These are phyloP conservation scores for Lactifluus piperatus DNA, from an alignment of 768 basidiomycete genomes.

Conservation along the genomic window DNA sequence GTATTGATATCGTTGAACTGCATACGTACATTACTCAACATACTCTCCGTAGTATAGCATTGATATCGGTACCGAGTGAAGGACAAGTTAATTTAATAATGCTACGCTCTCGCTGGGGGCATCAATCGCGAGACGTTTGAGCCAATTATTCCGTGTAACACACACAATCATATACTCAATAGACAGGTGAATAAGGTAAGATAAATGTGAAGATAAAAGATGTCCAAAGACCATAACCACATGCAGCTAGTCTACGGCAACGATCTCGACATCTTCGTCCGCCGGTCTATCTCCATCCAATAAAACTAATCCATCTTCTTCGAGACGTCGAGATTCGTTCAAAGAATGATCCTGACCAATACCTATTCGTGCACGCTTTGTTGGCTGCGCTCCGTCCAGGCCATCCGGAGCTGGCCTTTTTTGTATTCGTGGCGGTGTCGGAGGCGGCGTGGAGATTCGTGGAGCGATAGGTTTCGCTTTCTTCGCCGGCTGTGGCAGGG, in stretches of 20 bases:
- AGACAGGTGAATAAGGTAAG: constrained; percentile 16
- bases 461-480: constrained; percentile 27
- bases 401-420: constrained; percentile 54
- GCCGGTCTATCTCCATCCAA: constrained; percentile 51
- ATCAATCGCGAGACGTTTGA: too few species aligned
- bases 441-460: constrained; percentile 33
- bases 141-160: neutral
- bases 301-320: constrained; percentile 67
- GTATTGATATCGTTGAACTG: too few species aligned
- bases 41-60: too few species aligned
- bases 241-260: constrained; percentile 41
- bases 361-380: constrained; percentile 43
- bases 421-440: constrained; percentile 37
- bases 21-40: too few species aligned
- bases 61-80: too few species aligned
- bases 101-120: too few species aligned
- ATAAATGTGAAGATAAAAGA: neutral
- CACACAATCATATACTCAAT: constrained; percentile 2
- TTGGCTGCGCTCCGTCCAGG: constrained; percentile 46
- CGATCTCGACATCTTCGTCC: constrained; percentile 43
- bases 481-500: constrained; percentile 48
- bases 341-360: constrained; percentile 34
- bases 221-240: neutral
- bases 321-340: constrained; percentile 55
- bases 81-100: too few species aligned